phyloP scores from a whole-genome alignment of 2,329 filamentous ascomycete genomes.

The Xylariaceae sp. region DNA sequence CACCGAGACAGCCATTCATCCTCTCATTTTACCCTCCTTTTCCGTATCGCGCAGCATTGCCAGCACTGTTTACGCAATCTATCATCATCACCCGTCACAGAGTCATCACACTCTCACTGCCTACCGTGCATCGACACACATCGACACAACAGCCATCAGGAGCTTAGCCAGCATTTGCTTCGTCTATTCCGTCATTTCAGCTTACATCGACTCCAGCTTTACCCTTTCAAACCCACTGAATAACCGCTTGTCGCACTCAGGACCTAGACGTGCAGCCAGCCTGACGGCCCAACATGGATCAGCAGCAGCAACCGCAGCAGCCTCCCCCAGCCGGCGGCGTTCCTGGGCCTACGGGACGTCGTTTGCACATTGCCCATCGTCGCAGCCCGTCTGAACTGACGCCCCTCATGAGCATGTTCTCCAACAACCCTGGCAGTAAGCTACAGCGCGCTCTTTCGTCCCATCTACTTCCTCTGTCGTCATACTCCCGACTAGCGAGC shows the following conservation, averaged over 20 bases:
- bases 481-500: not conserved
- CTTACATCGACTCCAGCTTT: conserved; percentile 9
- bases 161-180: conserved; percentile 18
- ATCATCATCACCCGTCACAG: conserved; percentile 8
- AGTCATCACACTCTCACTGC: conserved; percentile 3
- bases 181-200: conserved; percentile 20
- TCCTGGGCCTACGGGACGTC: conserved; percentile 75
- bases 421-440: conserved; percentile 62
- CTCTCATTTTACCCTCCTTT: conserved; percentile 39
- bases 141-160: conserved; percentile 5
- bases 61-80: conserved; percentile 10
- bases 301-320: conserved; percentile 50
- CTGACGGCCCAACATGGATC: conserved; percentile 58
- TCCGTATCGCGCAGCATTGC: conserved; percentile 11
- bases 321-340: conserved; percentile 51
- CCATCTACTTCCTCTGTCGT: conserved; percentile 13
- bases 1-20: conserved; percentile 38
- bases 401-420: conserved; percentile 91
- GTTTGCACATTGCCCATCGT: conserved; percentile 94
- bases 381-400: conserved; percentile 96
- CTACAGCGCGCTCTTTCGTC: conserved; percentile 20
- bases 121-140: conserved; percentile 9
- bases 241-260: conserved; percentile 42
- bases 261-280: conserved; percentile 35
- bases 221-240: conserved; percentile 8